phyloP scores from a whole-genome alignment of 495 filamentous ascomycete species.

The Penicillium simplicissimum region DNA sequence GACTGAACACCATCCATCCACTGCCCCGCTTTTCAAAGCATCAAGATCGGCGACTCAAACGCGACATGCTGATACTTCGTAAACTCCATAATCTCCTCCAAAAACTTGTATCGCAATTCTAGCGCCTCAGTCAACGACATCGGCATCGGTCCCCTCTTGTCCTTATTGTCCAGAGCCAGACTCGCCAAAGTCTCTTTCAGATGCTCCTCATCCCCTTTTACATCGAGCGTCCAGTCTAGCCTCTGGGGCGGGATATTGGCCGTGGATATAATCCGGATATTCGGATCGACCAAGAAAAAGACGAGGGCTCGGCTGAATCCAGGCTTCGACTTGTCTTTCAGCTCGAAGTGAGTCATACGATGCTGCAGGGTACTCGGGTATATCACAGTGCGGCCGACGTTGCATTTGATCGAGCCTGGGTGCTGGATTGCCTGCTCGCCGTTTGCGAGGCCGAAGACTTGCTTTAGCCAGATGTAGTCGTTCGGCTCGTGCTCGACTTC shows the following conservation, averaged over 20 bases:
- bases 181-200: slow-evolving; percentile 20
- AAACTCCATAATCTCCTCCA: slow-evolving; percentile 34
- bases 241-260: slow-evolving; percentile 58
- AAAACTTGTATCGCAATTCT: slow-evolving; percentile 23
- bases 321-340: slow-evolving; percentile 49
- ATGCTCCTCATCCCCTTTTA: slow-evolving; percentile 10
- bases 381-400: slow-evolving; percentile 27
- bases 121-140: slow-evolving; percentile 38
- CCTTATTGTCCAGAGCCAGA: slow-evolving; percentile 33
- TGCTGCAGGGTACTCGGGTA: slow-evolving; percentile 51
- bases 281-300: slow-evolving; percentile 58
- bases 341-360: slow-evolving; percentile 41
- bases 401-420: slow-evolving; percentile 26
- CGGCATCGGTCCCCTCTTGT: slow-evolving; percentile 34
- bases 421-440: slow-evolving; percentile 35
- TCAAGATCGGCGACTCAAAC: slow-evolving; percentile 34
- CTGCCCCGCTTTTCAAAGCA: slow-evolving; percentile 11
- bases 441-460: slow-evolving; percentile 38
- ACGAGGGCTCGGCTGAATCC: slow-evolving; percentile 50
- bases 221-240: slow-evolving; percentile 37
- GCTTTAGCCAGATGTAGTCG: slow-evolving; percentile 31
- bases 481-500: slow-evolving; percentile 34
- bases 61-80: slow-evolving; percentile 37
- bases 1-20: not conserved
- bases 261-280: slow-evolving; percentile 54